Percentiles rank a stretch among this genome's conserved stretches.
These are phyloP conservation scores for Kickxella alabastrina DNA, from an alignment of 192 early-diverging fungal species.

Conservation along the genomic window DNA sequence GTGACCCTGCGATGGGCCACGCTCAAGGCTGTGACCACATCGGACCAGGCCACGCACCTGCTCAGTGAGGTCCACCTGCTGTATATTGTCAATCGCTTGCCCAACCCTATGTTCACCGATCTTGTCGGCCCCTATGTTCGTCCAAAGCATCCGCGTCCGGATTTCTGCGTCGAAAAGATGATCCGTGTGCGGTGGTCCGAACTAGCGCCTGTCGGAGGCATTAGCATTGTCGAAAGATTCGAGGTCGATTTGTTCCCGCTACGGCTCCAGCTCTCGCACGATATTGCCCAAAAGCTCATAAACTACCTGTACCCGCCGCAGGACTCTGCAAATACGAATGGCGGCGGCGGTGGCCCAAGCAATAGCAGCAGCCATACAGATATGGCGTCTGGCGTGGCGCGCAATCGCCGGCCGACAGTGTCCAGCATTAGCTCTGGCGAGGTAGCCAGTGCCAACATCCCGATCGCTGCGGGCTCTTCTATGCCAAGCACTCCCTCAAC, in stretches of 20 bases:
- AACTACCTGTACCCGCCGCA: constrained; percentile 75
- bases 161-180: constrained; percentile 85
- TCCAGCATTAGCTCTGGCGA: constrained; percentile 8
- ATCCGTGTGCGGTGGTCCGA: constrained; percentile 74
- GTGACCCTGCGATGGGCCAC: constrained; percentile 61
- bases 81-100: constrained; percentile 62
- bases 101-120: constrained; percentile 57
- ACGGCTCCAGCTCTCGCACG: constrained; percentile 79
- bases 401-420: constrained; percentile 8
- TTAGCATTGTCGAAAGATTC: constrained; percentile 85
- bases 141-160: constrained; percentile 54
- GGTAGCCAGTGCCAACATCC: background rate
- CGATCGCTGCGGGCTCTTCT: background rate
- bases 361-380: background rate
- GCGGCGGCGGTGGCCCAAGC: background rate
- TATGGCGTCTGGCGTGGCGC: background rate
- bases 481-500: background rate
- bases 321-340: constrained; percentile 5
- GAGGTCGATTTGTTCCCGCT: constrained; percentile 84
- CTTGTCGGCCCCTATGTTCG: constrained; percentile 56
- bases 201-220: constrained; percentile 86
- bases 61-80: constrained; percentile 74
- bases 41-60: constrained; percentile 72
- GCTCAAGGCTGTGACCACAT: constrained; percentile 73
- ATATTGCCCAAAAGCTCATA: constrained; percentile 76